Conservation (phyloP, 2,329 filamentous ascomycete species). For the Penicillium thymicola region DNA sequence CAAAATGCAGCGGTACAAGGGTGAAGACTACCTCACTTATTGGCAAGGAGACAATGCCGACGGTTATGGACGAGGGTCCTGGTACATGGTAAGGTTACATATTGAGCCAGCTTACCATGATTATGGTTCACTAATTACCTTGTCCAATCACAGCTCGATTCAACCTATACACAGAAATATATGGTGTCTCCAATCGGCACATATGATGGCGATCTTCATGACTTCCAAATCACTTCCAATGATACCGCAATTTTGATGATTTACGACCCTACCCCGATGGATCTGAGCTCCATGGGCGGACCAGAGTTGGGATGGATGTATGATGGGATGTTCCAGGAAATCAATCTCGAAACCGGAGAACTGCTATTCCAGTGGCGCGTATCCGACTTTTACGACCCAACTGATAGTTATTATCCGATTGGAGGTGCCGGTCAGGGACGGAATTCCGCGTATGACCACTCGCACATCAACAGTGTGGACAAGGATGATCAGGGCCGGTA, state of each 20-base stretch:
- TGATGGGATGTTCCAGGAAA: slow-evolving; percentile 45
- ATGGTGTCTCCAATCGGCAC: slow-evolving; percentile 21
- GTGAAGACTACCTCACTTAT: slow-evolving; percentile 47
- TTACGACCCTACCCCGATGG: slow-evolving; percentile 40
- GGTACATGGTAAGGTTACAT: slow-evolving; percentile 31
- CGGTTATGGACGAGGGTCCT: slow-evolving; percentile 40
- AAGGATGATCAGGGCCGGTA: slow-evolving; percentile 47
- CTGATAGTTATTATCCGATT: slow-evolving; percentile 20
- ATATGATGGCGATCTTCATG: slow-evolving; percentile 40
- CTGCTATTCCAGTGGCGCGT: slow-evolving; percentile 48
- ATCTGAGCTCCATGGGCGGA: slow-evolving; percentile 42
- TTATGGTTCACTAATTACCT: slow-evolving; percentile 1
- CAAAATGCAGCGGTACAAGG: slow-evolving; percentile 46
- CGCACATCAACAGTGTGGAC: slow-evolving; percentile 54
- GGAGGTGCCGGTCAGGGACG: slow-evolving; percentile 16
- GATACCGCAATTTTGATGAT: slow-evolving; percentile 43
- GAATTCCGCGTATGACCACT: slow-evolving; percentile 48
- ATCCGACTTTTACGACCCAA: slow-evolving; percentile 38
- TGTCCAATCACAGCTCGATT: slow-evolving; percentile 20
- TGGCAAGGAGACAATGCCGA: slow-evolving; percentile 49
- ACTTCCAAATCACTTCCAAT: slow-evolving; percentile 43
- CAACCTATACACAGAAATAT: slow-evolving; percentile 30
- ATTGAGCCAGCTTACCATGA: slow-evolving; percentile 17
- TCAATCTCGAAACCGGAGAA: slow-evolving; percentile 43
- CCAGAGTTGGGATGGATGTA: slow-evolving; percentile 40